These are phyloP conservation scores for Talaromyces pinophilus DNA, from an alignment of 2,329 filamentous ascomycete species.

Conservation along the genomic window DNA sequence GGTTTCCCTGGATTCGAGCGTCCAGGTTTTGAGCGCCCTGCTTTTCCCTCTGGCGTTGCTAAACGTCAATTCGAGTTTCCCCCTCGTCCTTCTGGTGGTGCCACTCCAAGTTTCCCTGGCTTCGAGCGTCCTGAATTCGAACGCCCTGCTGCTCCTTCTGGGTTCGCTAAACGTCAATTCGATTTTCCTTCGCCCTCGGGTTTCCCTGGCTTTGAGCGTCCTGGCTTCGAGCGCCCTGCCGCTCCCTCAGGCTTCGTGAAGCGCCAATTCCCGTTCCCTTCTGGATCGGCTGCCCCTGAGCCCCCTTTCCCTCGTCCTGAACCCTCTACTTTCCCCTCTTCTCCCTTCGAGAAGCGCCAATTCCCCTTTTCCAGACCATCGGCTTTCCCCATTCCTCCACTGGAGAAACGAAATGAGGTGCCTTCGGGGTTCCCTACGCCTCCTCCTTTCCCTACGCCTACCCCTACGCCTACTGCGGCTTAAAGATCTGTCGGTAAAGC, in stretches of 20 bases:
- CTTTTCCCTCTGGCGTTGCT: too few species aligned
- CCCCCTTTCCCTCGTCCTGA: background rate
- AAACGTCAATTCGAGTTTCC: slow-evolving; percentile 9
- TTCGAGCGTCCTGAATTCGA: background rate
- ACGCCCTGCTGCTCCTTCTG: background rate
- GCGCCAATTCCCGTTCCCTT: background rate
- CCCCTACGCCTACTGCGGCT: background rate
- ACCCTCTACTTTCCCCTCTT: background rate
- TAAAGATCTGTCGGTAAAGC: background rate
- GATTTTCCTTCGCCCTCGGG: background rate
- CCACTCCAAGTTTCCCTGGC: background rate
- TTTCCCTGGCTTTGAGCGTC: background rate
- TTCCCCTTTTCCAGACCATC: background rate
- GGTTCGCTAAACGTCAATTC: background rate
- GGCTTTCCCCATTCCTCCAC: background rate
- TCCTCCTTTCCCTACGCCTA: background rate
- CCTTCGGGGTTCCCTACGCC: slow-evolving; percentile 6
- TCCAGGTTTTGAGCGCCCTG: too few species aligned
- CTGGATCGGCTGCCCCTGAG: background rate
- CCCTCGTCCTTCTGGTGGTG: slow-evolving; percentile 2
- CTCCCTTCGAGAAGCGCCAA: background rate
- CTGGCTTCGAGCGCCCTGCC: background rate
- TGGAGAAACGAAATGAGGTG: background rate
- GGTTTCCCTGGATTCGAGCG: too few species aligned
- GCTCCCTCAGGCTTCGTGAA: background rate